Percentiles rank a stretch among this genome's conserved stretches.
Conservation (phyloP, 2,329 filamentous ascomycete genomes). For the Sclerotinia nivalis region DNA sequence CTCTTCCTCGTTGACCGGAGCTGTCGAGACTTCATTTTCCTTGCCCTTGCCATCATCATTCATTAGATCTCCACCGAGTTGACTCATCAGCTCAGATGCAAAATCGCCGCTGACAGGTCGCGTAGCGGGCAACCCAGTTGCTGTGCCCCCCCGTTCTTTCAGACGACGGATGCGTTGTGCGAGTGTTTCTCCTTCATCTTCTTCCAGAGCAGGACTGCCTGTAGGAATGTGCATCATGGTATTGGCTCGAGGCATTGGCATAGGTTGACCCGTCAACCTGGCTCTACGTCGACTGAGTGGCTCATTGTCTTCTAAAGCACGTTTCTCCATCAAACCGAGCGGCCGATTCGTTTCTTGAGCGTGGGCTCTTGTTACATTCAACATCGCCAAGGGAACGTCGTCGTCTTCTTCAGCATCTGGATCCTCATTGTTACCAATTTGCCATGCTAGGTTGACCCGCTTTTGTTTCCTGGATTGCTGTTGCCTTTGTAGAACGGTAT, state of each 20-base stretch:
- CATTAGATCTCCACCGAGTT: slow-evolving; percentile 54
- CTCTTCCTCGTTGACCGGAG: slow-evolving; percentile 56
- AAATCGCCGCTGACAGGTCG: slow-evolving; percentile 66
- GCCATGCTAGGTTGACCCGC: slow-evolving; percentile 88
- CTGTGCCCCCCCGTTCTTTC: slow-evolving; percentile 52
- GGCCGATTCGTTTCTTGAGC: slow-evolving; percentile 60
- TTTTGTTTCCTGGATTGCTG: slow-evolving; percentile 71
- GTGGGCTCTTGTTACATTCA: slow-evolving; percentile 59
- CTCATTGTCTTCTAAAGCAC: slow-evolving; percentile 89
- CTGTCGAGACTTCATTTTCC: slow-evolving; percentile 39
- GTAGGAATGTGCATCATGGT: slow-evolving; percentile 36
- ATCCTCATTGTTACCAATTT: slow-evolving; percentile 59
- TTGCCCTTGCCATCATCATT: slow-evolving; percentile 39
- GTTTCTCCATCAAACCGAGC: slow-evolving; percentile 74
- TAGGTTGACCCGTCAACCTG: slow-evolving; percentile 36
- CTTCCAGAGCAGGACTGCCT: slow-evolving; percentile 38
- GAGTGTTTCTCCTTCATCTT: slow-evolving; percentile 63
- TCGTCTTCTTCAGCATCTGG: slow-evolving; percentile 63
- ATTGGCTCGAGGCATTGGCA: slow-evolving; percentile 31
- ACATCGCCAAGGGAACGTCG: slow-evolving; percentile 82
- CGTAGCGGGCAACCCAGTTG: slow-evolving; percentile 33
- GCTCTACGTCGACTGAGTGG: slow-evolving; percentile 50
- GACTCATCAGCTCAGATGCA: slow-evolving; percentile 66
- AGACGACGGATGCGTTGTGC: slow-evolving; percentile 65
- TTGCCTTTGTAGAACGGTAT: slow-evolving; percentile 85